A percentile compares a stretch with the other conserved stretches of the same genome.
Conservation (phyloP, 1,139 yeast species). For the Kodamaea suecica region DNA sequence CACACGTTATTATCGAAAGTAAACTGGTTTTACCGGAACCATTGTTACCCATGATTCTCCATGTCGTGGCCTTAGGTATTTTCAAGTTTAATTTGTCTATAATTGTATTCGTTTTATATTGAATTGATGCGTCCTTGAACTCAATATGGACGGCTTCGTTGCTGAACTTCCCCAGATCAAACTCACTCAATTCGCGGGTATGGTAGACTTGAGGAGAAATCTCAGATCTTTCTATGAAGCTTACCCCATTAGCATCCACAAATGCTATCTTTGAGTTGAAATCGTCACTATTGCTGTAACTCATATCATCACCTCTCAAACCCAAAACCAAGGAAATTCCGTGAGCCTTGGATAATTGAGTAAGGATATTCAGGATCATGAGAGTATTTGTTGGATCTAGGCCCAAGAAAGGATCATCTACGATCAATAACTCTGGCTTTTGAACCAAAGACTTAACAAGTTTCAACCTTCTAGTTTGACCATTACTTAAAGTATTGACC, state of each 20-base stretch:
- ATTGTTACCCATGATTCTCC: constrained; percentile 88
- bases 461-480: constrained; percentile 88
- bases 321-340: constrained; percentile 58
- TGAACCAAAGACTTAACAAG: constrained; percentile 70
- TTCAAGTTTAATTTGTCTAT: constrained; percentile 63
- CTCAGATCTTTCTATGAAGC: constrained; percentile 2
- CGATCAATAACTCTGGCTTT: constrained; percentile 61
- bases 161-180: neutral
- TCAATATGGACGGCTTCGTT: constrained; percentile 41
- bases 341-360: constrained; percentile 23
- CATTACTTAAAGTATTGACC: constrained; percentile 87
- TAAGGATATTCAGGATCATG: constrained; percentile 46
- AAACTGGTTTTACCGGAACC: constrained; percentile 94
- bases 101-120: constrained; percentile 61
- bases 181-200: constrained; percentile 2
- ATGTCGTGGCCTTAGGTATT: constrained; percentile 67
- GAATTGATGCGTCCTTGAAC: constrained; percentile 60
- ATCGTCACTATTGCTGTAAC: constrained; percentile 51
- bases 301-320: constrained; percentile 65
- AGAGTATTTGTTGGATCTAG: constrained; percentile 73
- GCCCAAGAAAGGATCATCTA: constrained; percentile 93
- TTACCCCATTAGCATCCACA: constrained; percentile 49
- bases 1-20: constrained; percentile 80
- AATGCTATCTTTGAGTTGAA: constrained; percentile 52
- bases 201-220: neutral